Conservation (phyloP, 176 grass and related monocot species). For the Bromus sterilis region DNA sequence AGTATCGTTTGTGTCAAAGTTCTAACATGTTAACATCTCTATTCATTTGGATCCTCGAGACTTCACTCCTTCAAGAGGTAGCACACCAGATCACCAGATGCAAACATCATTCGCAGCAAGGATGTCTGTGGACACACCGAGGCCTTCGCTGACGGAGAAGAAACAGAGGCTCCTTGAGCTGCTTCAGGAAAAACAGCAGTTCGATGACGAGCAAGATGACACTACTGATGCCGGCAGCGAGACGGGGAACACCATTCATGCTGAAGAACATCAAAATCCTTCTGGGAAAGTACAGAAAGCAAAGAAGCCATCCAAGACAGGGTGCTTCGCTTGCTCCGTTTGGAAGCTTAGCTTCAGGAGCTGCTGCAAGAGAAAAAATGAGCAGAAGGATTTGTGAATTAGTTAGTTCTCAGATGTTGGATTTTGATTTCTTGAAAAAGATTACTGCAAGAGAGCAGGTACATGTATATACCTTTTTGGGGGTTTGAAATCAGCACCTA, state of each 20-base stretch:
- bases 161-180: slow-evolving; percentile 52
- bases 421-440: neutral
- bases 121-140: neutral
- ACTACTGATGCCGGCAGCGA: slow-evolving; percentile 5
- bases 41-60: slow-evolving; percentile 26
- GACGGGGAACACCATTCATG: neutral
- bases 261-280: slow-evolving; percentile 7
- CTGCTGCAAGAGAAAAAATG: slow-evolving; percentile 21
- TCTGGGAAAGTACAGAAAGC: neutral
- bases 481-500: neutral
- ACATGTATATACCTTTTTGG: neutral
- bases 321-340: slow-evolving; percentile 37
- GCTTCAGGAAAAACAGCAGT: slow-evolving; percentile 57
- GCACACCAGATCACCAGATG: slow-evolving; percentile 37
- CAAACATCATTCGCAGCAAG: neutral
- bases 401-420: neutral
- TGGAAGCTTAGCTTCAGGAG: slow-evolving; percentile 30
- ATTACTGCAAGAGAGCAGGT: neutral
- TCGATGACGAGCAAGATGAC: slow-evolving; percentile 14
- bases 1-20: neutral
- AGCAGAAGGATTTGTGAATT: slow-evolving; percentile 14
- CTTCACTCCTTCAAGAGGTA: slow-evolving; percentile 44
- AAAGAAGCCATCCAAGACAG: slow-evolving; percentile 16
- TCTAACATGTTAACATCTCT: neutral
- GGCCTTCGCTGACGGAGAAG: slow-evolving; percentile 8